Percentiles rank a stretch among this genome's conserved stretches.
These are phyloP conservation scores for Chlamydomonas sphaeroides DNA, from an alignment of 139 green algal species.

Conservation along the genomic window DNA sequence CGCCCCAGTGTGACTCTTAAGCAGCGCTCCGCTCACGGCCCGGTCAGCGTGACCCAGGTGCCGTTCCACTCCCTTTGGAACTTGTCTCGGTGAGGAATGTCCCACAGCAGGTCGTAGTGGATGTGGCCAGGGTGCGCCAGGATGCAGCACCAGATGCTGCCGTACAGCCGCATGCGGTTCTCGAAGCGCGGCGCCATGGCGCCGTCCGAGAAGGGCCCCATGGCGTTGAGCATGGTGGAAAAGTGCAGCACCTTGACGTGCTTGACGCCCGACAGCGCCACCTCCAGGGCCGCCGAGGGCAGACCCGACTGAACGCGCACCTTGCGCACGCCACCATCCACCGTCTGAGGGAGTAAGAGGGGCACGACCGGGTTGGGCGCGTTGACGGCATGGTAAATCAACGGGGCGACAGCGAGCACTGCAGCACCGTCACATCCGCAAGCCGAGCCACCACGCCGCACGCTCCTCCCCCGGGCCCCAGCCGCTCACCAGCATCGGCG, in stretches of 20 bases:
- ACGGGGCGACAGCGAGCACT: too few species aligned
- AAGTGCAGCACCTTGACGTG: conserved; percentile 67
- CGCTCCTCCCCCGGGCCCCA: neutral
- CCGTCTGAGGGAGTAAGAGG: neutral
- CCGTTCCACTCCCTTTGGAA: conserved; percentile 61
- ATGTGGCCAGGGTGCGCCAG: conserved; percentile 85
- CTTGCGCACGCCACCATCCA: conserved; percentile 8
- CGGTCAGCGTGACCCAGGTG: conserved; percentile 64
- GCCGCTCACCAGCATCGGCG: conserved; percentile 40
- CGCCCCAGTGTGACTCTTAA: too few species aligned
- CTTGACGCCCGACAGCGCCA: conserved; percentile 24
- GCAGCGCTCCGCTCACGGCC: conserved; percentile 71
- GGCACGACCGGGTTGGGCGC: too few species aligned
- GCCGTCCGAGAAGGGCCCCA: conserved; percentile 59
- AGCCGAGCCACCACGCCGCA: too few species aligned
- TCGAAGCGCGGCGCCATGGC: conserved; percentile 63
- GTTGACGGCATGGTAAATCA: too few species aligned
- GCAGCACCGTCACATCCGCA: too few species aligned
- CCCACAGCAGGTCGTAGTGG: conserved; percentile 89
- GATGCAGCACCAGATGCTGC: conserved; percentile 93
- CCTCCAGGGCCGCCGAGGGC: conserved; percentile 49
- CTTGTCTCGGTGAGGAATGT: conserved; percentile 76
- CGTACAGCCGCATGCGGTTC: conserved; percentile 68
- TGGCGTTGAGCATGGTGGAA: conserved; percentile 61
- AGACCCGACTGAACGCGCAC: conserved; percentile 45